These are phyloP conservation scores for Saturnispora mendoncae DNA, from an alignment of 805 yeast genomes.

Conservation along the genomic window DNA sequence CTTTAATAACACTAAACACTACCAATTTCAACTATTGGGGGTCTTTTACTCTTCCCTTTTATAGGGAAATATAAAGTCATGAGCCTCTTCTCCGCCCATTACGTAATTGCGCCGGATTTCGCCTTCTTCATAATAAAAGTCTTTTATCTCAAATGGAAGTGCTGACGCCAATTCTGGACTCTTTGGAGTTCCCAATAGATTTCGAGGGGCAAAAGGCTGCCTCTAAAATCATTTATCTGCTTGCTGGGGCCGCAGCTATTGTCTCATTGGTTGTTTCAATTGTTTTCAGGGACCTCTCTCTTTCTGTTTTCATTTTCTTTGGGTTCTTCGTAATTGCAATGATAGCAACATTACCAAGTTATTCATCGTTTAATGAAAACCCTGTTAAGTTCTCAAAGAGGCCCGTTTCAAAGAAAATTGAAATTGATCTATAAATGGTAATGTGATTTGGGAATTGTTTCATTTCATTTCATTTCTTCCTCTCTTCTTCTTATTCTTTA, in stretches of 20 bases:
- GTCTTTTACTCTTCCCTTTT: background rate
- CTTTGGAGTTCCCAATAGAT: slow-evolving; percentile 30
- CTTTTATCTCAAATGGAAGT: too few species aligned
- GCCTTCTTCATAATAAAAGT: background rate
- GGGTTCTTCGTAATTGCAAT: slow-evolving; percentile 28
- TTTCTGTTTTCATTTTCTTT: slow-evolving; percentile 33
- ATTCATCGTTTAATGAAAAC: slow-evolving; percentile 44
- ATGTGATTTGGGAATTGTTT: too few species aligned
- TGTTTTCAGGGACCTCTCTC: slow-evolving; percentile 34
- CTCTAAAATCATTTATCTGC: slow-evolving; percentile 24
- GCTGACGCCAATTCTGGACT: slow-evolving; percentile 14
- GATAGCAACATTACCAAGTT: slow-evolving; percentile 46
- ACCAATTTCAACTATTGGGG: too few species aligned
- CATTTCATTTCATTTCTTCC: background rate
- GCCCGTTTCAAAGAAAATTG: slow-evolving; percentile 9
- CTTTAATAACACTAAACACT: too few species aligned
- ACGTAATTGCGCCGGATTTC: background rate
- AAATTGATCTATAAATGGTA: slow-evolving; percentile 12
- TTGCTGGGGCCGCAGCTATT: slow-evolving; percentile 27
- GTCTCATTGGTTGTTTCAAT: slow-evolving; percentile 42
- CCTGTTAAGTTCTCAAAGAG: slow-evolving; percentile 40
- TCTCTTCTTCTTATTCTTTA: background rate
- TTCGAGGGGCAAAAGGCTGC: slow-evolving; percentile 45
- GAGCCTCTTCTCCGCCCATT: background rate
- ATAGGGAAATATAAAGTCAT: background rate